Base-by-base conservation (phyloP, 2,329 filamentous ascomycete genomes). In the Trichoderma koningiopsis region DNA sequence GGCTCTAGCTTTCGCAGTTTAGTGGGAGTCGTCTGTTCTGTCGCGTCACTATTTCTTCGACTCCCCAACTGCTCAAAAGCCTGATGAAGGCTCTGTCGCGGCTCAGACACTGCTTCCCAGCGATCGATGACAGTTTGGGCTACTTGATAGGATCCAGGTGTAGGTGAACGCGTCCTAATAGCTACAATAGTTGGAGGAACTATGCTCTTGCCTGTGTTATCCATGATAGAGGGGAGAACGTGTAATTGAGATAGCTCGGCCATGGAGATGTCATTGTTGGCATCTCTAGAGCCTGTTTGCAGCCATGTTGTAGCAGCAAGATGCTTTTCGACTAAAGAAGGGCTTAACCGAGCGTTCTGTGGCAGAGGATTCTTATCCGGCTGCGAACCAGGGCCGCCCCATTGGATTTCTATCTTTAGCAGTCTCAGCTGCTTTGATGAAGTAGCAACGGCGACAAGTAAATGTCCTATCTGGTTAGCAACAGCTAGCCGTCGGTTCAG, bases 121-220 rank as follows among this genome's bases (percentile, higher is more conserved):
- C 91, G 87, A 72, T 93, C 90, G 71, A 98, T 84, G 52, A 94
- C 87, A 73, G 90, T 97, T 73, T 91, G 88, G 0, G 88, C 83
- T 37, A 89, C 88, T 72, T 90, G 88, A 53, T 87, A 89, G 35
- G 89, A 72, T 82, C 84, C 68, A 83, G 81, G 72, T 80, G 79
- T 67, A 84, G 85, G 64, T 86, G 79, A 75, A 86, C 86, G 76
- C 11, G 91, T 91, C 70, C 93, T 93, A 35, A 94, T 86, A 0
- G 91, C 90, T 40, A 97, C 78, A 24, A 97, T 84, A 47, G 90
- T 87, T 0, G 89, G 88, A 43, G 86, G 82, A 65, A 77, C 82
- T 71, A 81, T 84, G 47, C 86, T 84, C 73, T 88, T 86, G n/a
- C 84, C 84, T 2, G 83, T 81, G 27, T 84, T 83, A 61, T 93